Conservation (phyloP, 768 basidiomycete species). For the Leccinum pellstonianum region DNA sequence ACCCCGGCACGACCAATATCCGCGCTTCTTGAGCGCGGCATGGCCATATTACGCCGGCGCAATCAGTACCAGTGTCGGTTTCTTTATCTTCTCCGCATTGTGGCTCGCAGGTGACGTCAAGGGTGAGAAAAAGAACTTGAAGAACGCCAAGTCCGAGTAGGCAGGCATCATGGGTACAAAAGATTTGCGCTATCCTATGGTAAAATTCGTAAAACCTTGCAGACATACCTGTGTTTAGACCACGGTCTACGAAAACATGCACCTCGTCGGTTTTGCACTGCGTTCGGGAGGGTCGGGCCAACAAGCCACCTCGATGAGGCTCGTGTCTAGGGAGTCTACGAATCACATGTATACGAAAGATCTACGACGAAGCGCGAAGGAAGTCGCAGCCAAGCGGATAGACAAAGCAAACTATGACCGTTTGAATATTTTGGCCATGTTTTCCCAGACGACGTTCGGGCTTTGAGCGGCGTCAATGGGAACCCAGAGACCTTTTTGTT, state of each 20-base stretch:
- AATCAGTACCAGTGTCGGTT: conserved; percentile 82
- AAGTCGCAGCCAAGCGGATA: neutral
- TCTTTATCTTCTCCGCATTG: conserved; percentile 80
- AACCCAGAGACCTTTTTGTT: conserved; percentile 83
- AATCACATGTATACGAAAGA: conserved; percentile 27
- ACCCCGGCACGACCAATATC: conserved; percentile 91
- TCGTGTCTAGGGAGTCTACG: conserved; percentile 20
- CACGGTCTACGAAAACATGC: conserved; percentile 7
- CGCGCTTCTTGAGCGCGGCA: conserved; percentile 91
- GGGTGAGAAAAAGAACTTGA: conserved; percentile 53
- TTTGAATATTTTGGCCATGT: conserved; percentile 64
- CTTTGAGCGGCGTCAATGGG: conserved; percentile 93
- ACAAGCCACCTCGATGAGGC: conserved; percentile 3
- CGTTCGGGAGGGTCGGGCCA: neutral
- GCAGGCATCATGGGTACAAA: neutral
- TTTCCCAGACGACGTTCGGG: conserved; percentile 90
- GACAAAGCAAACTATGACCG: conserved; percentile 15
- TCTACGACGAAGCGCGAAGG: conserved; percentile 12
- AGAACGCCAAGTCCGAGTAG: conserved; percentile 34
- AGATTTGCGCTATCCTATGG: conserved; percentile 8
- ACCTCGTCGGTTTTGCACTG: neutral
- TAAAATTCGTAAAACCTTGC: conserved; percentile 6
- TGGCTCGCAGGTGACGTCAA: conserved; percentile 86
- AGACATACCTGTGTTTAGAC: conserved; percentile 26
- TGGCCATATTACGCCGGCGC: conserved; percentile 96